phyloP scores from a whole-genome alignment of 2,329 filamentous ascomycete genomes.

The Fusarium lyarnte region DNA sequence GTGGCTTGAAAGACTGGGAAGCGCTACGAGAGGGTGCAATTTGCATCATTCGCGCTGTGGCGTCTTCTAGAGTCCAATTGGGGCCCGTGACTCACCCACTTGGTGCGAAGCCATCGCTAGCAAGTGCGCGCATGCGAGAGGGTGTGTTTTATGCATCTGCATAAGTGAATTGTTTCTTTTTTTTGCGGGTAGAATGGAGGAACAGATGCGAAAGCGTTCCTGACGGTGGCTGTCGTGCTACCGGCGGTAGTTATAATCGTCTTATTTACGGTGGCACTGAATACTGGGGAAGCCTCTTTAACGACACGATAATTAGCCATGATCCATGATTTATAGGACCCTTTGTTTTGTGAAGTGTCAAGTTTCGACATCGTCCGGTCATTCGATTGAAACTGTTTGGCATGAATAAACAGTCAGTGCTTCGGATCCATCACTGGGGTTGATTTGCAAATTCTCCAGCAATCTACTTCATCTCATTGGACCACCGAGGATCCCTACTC shows the following conservation, averaged over 20 bases:
- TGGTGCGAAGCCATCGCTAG: not conserved
- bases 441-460: not conserved
- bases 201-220: not conserved
- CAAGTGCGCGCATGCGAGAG: not conserved
- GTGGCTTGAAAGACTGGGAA: constrained; percentile 8
- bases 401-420: constrained; percentile 3
- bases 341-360: constrained; percentile 10
- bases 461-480: not conserved
- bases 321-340: not conserved
- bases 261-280: not conserved
- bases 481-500: not conserved
- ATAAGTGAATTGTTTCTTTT: not conserved
- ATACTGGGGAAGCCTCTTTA: not conserved
- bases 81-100: not conserved
- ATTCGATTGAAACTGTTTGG: not conserved
- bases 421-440: not conserved
- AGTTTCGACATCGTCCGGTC: constrained; percentile 7
- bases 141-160: constrained; percentile 16
- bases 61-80: constrained; percentile 17
- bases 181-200: not conserved
- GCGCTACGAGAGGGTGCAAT: constrained; percentile 1
- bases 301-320: not conserved
- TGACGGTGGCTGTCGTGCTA: constrained; percentile 1
- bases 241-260: not conserved
- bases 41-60: constrained; percentile 29